phyloP scores from a whole-genome alignment of 495 filamentous ascomycete species.

The Xylaria palmicola region DNA sequence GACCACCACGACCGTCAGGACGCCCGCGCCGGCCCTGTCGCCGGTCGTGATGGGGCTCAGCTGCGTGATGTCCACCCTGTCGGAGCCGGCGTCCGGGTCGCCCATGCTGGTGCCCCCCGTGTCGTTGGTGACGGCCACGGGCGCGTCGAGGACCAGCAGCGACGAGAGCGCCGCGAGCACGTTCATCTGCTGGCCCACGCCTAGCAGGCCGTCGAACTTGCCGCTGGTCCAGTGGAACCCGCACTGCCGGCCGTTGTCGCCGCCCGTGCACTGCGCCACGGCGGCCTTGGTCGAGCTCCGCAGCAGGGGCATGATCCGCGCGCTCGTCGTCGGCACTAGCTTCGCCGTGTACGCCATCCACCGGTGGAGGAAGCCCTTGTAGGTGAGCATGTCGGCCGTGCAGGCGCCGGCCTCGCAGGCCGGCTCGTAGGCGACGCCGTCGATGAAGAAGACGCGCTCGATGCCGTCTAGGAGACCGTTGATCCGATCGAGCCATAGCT shows the following conservation, averaged over 20 bases:
- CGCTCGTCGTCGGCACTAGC: conserved; percentile 65
- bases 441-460: conserved; percentile 58
- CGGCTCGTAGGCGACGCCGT: conserved; percentile 57
- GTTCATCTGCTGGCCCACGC: conserved; percentile 70
- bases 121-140: conserved; percentile 52
- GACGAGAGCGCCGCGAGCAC: conserved; percentile 64
- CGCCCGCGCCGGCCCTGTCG: conserved; percentile 58
- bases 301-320: conserved; percentile 64
- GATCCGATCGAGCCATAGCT: conserved; percentile 60
- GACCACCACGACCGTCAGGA: conserved; percentile 52
- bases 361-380: conserved; percentile 82
- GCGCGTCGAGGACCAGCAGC: conserved; percentile 40
- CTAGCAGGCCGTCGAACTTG: conserved; percentile 57
- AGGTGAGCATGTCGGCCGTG: conserved; percentile 75
- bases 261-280: conserved; percentile 64
- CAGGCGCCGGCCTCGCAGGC: conserved; percentile 68
- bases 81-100: conserved; percentile 58
- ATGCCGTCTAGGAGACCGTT: conserved; percentile 59
- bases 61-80: neutral
- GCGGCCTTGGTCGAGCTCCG: conserved; percentile 66
- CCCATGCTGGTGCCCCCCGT: conserved; percentile 67
- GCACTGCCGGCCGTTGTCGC: conserved; percentile 57
- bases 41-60: conserved; percentile 39
- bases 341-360: conserved; percentile 75
- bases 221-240: conserved; percentile 65